Base-by-base conservation (phyloP, 163 green algal species). In the Prototheca wickerhamii region DNA sequence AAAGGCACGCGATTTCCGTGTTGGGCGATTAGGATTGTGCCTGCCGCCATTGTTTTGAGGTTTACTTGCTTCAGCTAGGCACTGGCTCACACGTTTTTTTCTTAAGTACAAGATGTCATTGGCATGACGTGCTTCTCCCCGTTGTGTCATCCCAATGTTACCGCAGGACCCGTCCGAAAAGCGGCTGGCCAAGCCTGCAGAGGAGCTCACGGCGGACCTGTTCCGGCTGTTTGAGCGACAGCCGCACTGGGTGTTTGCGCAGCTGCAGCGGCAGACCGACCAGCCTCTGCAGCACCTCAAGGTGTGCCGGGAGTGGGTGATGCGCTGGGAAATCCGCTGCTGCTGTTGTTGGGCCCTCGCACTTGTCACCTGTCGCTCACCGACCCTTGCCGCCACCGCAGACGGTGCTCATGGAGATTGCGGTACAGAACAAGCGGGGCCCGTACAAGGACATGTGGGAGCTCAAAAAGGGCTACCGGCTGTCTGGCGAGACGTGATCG, bases 231-330 rank as follows among this genome's bases (percentile, higher is more conserved):
- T 77, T 69, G 62, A 78, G 52, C 69, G 65, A 28, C 71, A 78
- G 34, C 25, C 55, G 25, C 65, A 64, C 25, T 78, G 71, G 71
- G 50, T 23, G 2, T 78, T 78, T 42, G 7, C 57, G 21, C 71
- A 78, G 61, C 35, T 78, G 35, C 71, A 78, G 37, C 67, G 63
- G 25, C 49, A 78, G 31, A 78, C 71, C 4, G 34, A 64, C 31
- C 71, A 78, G 61, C 71, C 71, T 4, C 71, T 66, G 40, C 43
- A 60, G 61, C 71, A 78, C 62, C 57, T 78, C 15, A 78, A 78
- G 53, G 66, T 64, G 44, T 26, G 44, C 18, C 1, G 21, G 21
- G 44, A 25, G 18, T 53, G 44, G 37, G 44, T 26, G 44, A 29
- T 10, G 44, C 17, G 44, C 10, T 15, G 37, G 37, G 37, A 21